Base-by-base conservation (phyloP, 768 basidiomycete species). In the Vishniacozyma victoriae region DNA sequence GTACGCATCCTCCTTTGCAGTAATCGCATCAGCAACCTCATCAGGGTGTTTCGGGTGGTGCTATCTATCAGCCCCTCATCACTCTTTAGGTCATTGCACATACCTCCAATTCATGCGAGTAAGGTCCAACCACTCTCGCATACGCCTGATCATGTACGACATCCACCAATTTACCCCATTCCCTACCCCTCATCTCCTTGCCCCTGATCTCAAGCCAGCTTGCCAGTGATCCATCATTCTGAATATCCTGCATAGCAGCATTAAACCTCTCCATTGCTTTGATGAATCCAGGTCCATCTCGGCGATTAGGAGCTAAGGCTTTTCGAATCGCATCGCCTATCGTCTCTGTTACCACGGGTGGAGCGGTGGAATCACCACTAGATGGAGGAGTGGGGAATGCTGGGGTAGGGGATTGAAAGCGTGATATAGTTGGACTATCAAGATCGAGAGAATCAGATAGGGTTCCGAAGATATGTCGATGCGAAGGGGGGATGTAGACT, bases 41-140 rank as follows among this genome's bases (percentile, higher is more conserved):
- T 87, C 81, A 85, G 84, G 41, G 91, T 79, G 67, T 95, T 92
- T 52, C 86, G 93, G 62, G 90, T 96, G 22, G 86, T 87, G 44
- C 84, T 83, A 44, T 14, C 53, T 48, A 62, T 83, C 65, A 23
- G 45, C 86, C 82, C 75, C 92, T 83, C 24, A 87, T 11, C 24
- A 26, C 5, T 27, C 15, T 43, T 14, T 41, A 24, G 25, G 12
- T 18, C 12, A 5, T n/a, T 81, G 60, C 81, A 69, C 96, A 92
- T 57, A 83, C 80, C 62, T 79, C 83, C 45, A 97, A 77, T 48
- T 78, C 79, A 44, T 81, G 80, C n/a, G 91, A 81, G 60, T 86
- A 81, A 0, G 95, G 95, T 4, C 92, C 92, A 1, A 96, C 91
- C 15, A 82, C 81, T 22, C 95, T 81, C 64, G 96, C 89, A 63